Evolutionary conservation across 208 protist species (phyloP).

Genomic region (Sergeia podlipaevii): DNA sequence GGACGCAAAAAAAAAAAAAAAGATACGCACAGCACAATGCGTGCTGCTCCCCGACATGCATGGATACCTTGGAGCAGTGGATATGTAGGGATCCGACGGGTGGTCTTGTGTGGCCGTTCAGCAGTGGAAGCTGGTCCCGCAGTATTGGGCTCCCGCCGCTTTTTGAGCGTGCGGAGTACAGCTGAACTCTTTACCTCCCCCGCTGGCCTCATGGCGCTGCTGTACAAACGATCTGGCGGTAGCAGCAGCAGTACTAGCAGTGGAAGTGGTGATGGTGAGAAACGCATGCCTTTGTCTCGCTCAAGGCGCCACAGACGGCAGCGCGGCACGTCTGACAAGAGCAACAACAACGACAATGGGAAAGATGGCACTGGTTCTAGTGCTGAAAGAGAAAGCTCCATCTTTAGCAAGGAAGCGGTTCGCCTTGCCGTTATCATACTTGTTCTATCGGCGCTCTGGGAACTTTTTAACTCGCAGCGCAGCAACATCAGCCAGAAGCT

Average conservation of each 20-base stretch:
- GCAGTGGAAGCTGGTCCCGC: no score
- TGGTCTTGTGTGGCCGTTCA: no score
- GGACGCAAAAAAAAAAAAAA: no score
- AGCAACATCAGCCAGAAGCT: conserved; percentile 34
- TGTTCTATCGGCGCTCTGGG: conserved; percentile 59
- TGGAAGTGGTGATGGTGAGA: background rate
- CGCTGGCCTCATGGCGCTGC: conserved; percentile 55
- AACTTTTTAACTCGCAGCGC: conserved; percentile 53
- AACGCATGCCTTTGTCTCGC: no score
- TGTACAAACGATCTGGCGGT: conserved; percentile 32
- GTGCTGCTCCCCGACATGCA: no score
- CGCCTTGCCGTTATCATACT: conserved; percentile 59
- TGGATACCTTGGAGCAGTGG: no score
- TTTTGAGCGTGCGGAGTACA: conserved; percentile 24
- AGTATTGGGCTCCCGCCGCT: no score
- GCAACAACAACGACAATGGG: background rate
- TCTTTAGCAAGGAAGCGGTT: conserved; percentile 41
- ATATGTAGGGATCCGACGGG: no score
- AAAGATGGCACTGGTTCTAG: background rate
- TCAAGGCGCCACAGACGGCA: background rate
- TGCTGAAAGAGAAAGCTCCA: conserved; percentile 1
- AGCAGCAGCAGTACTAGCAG: background rate
- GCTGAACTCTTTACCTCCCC: conserved; percentile 61
- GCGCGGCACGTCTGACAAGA: background rate
- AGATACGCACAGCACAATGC: no score